Evolutionary conservation across 208 protist species (phyloP).

Genomic region (Leishmania tropica): DNA sequence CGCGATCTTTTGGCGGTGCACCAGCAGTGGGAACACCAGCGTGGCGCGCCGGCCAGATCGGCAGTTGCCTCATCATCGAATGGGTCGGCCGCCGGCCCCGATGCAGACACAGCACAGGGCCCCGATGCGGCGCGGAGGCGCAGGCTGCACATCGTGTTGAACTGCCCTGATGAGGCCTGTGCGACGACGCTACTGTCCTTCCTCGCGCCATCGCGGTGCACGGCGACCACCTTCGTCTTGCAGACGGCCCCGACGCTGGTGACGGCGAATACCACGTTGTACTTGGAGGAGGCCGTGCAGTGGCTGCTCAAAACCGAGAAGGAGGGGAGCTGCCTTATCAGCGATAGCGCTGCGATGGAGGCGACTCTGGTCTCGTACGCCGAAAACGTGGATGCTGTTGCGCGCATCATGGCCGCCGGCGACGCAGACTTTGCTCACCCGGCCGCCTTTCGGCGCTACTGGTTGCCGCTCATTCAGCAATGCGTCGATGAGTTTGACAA

Average conservation of each 20-base stretch:
- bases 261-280: constrained; percentile 38
- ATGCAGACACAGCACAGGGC: constrained; percentile 11
- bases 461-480: constrained; percentile 57
- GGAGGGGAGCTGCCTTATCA: constrained; percentile 63
- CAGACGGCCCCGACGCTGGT: constrained; percentile 14
- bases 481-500: constrained; percentile 59
- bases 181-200: constrained; percentile 53
- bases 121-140: constrained; percentile 7
- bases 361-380: constrained; percentile 59
- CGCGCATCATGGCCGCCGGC: constrained; percentile 61
- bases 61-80: background rate
- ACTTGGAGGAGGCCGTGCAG: constrained; percentile 85
- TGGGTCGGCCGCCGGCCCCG: background rate
- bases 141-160: constrained; percentile 62
- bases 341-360: constrained; percentile 27
- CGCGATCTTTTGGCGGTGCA: constrained; percentile 45
- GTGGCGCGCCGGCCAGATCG: constrained; percentile 15
- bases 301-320: constrained; percentile 78
- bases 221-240: constrained; percentile 19
- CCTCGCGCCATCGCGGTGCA: constrained; percentile 43
- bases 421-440: constrained; percentile 69
- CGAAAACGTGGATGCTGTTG: constrained; percentile 80
- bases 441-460: constrained; percentile 56
- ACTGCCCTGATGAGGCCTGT: constrained; percentile 66
- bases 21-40: constrained; percentile 29